Evolutionary conservation across 805 yeast genomes (phyloP).

Genomic region (Kuraishia molischiana): DNA sequence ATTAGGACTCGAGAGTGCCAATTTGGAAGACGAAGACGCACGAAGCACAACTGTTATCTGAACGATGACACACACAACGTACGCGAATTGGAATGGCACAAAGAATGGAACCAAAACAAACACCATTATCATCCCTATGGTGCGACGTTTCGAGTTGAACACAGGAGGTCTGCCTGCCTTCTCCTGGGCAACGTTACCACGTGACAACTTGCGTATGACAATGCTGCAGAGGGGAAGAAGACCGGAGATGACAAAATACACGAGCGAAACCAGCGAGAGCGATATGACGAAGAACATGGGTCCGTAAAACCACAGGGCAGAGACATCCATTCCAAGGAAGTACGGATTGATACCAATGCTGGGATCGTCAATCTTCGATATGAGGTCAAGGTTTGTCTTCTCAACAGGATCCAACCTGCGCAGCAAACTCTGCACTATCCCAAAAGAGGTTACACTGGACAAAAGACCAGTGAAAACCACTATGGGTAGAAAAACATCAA

Average conservation of each 20-base stretch:
- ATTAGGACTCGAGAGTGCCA: background rate
- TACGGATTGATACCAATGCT: constrained; percentile 40
- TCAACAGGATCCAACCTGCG: constrained; percentile 44
- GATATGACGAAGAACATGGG: constrained; percentile 42
- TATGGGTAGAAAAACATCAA: constrained; percentile 15
- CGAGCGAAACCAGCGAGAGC: constrained; percentile 28
- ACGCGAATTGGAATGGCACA: constrained; percentile 78
- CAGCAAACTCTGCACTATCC: constrained; percentile 26
- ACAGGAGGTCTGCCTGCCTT: background rate
- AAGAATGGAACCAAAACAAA: constrained; percentile 44
- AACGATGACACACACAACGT: constrained; percentile 44
- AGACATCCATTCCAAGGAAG: constrained; percentile 59
- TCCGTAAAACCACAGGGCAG: constrained; percentile 45
- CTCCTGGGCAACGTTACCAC: constrained; percentile 11
- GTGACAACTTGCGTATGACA: constrained; percentile 1
- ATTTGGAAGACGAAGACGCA: background rate
- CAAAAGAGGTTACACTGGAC: constrained; percentile 26
- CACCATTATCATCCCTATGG: constrained; percentile 26
- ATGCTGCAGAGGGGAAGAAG: constrained; percentile 17
- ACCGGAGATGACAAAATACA: constrained; percentile 18
- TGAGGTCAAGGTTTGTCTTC: constrained; percentile 32
- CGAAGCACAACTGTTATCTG: constrained; percentile 44
- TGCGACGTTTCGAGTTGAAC: constrained; percentile 12
- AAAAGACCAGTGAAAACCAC: constrained; percentile 21
- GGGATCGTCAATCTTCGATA: constrained; percentile 25